Base-by-base conservation (phyloP, 805 yeast species). In the Candida khao-thaluensis region DNA sequence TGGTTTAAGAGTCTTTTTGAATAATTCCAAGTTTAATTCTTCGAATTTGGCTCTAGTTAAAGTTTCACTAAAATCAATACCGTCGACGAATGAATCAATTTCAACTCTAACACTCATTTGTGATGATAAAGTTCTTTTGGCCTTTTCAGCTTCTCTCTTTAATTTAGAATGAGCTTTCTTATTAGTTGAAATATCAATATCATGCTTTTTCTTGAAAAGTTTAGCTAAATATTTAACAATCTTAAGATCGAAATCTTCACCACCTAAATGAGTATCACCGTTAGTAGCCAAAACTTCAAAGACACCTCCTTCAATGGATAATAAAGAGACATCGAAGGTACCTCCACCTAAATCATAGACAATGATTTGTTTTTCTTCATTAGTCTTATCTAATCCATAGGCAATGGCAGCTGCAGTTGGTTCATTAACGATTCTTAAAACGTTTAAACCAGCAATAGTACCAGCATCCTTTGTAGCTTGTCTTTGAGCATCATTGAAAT, bases 391-490 rank as follows among this genome's bases (percentile, higher is more conserved):
- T 47, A 67, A 65, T 25, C 72, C 72, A 50, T 67, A 67, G 23
- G 72, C 72, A 87, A 82, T 86, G 64, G 89, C 86, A 66, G 85
- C 88, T 43, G 87, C 88, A 48, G 88, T 56, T 44, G 97, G 96
- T 76, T 89, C 97, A 72, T 89, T 89, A 59, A 90, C 89, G 66
- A 89, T 89, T 74, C 97, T 82, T 67, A 86, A 77, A 47, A 89
- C 96, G 69, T 89, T 89, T 65, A 89, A 77, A 60, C 97, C 97
- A 43, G 96, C 95, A 77, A 89, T 90, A 53, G 84, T 74, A 77
- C 96, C 97, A 45, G 97, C 96, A 68, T 89, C 96, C 77, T 89
- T 90, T 59, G 97, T 89, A 46, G 96, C 97, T 73, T 90, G 96
- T 76, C 96, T 86, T 74, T 90, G 97, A 41, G 97, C 88, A 69